Conservation (phyloP, 106 monocot genomes). For the Apostasia ramifera region DNA sequence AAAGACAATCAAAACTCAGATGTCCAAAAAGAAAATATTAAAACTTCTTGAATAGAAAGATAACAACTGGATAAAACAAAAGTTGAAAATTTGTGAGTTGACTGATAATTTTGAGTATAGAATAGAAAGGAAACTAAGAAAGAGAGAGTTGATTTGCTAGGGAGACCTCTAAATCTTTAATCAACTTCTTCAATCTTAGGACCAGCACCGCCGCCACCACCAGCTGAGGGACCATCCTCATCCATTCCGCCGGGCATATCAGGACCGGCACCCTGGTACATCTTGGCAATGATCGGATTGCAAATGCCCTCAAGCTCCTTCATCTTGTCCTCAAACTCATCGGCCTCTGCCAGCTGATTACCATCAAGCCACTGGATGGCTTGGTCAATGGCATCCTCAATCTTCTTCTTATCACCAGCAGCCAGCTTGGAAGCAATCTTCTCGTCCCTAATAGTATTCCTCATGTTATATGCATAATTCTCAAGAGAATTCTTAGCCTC, state of each 20-base stretch:
- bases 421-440: conserved; percentile 44
- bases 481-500: conserved; percentile 59
- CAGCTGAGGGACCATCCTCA: conserved; percentile 10
- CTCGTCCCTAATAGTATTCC: conserved; percentile 52
- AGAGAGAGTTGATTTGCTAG: too few species aligned
- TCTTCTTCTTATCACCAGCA: conserved; percentile 48
- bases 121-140: too few species aligned
- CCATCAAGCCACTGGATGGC: conserved; percentile 44
- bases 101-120: too few species aligned
- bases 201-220: conserved; percentile 7
- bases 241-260: conserved; percentile 6
- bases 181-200: conserved; percentile 19
- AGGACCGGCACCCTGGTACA: conserved; percentile 9
- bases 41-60: too few species aligned
- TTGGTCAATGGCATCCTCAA: conserved; percentile 37
- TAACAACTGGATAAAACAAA: too few species aligned
- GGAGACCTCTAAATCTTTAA: not conserved
- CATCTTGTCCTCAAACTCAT: conserved; percentile 37
- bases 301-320: conserved; percentile 14
- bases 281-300: conserved; percentile 13
- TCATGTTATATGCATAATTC: conserved; percentile 62
- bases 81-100: too few species aligned
- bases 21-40: too few species aligned
- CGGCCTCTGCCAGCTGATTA: conserved; percentile 47
- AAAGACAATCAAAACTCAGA: too few species aligned